Conservation (phyloP, 1,284 basidiomycete species). For the Ustilago trichophora region DNA sequence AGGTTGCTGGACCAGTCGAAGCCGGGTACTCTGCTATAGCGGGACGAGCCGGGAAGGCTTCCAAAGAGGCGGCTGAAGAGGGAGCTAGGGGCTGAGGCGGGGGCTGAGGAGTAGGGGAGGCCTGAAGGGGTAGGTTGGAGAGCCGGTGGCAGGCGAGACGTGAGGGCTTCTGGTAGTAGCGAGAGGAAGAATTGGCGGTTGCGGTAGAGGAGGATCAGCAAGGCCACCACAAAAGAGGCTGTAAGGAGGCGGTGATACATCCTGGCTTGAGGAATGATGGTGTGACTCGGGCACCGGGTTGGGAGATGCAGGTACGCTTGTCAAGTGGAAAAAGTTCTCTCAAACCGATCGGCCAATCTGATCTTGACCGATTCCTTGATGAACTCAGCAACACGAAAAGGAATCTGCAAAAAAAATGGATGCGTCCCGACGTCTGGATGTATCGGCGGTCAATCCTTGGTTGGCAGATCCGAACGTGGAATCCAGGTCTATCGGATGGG, state of each 20-base stretch:
- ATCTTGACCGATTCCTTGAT: no score
- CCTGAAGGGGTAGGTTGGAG: slow-evolving; percentile 2
- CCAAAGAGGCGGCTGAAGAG: slow-evolving; percentile 2
- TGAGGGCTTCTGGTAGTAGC: slow-evolving; percentile 20
- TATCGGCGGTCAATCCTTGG: no score
- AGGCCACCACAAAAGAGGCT: slow-evolving; percentile 30
- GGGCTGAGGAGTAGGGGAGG: background rate
- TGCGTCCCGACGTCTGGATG: no score
- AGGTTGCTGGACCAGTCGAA: slow-evolving; percentile 49
- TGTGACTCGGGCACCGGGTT: no score
- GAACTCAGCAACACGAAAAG: no score
- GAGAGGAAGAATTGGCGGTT: slow-evolving; percentile 21
- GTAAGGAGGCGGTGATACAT: slow-evolving; percentile 44
- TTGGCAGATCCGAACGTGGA: no score
- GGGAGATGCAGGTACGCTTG: background rate
- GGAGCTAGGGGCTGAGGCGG: background rate
- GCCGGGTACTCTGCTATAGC: slow-evolving; percentile 9
- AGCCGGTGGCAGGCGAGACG: slow-evolving; percentile 7
- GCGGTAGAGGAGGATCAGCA: slow-evolving; percentile 31
- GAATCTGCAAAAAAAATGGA: no score
- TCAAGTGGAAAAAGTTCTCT: no score
- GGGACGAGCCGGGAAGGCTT: background rate
- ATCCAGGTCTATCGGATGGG: no score
- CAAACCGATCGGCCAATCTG: no score
- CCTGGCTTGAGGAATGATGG: no score